phyloP scores from a whole-genome alignment of 2,329 filamentous ascomycete species.

The Diaporthe caulivora region DNA sequence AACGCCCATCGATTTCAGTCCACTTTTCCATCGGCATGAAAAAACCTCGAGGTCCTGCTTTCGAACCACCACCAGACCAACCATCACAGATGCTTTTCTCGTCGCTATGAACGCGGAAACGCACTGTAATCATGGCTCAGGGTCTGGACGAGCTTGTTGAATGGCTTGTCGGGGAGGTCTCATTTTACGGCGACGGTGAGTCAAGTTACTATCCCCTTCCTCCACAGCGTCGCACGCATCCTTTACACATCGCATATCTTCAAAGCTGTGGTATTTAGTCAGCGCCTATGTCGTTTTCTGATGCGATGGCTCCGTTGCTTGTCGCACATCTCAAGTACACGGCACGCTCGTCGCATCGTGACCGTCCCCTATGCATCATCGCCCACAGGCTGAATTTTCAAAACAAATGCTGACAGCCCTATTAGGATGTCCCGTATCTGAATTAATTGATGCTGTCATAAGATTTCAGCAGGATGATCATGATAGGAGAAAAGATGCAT shows the following conservation, averaged over 20 bases:
- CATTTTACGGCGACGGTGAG: slow-evolving; percentile 58
- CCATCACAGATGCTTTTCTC: slow-evolving; percentile 42
- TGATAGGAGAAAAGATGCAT: neutral
- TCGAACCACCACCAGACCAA: slow-evolving; percentile 41
- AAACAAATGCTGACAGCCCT: slow-evolving; percentile 21
- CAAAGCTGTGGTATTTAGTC: neutral
- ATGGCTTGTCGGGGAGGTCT: slow-evolving; percentile 57
- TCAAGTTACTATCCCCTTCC: slow-evolving; percentile 30
- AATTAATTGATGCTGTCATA: slow-evolving; percentile 42
- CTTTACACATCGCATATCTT: neutral
- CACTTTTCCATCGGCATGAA: slow-evolving; percentile 25
- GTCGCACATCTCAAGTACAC: neutral
- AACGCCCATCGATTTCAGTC: slow-evolving; percentile 25
- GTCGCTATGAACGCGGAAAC: slow-evolving; percentile 41
- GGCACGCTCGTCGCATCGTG: neutral
- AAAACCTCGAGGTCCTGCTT: slow-evolving; percentile 39
- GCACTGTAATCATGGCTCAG: slow-evolving; percentile 49
- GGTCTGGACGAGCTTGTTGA: slow-evolving; percentile 60
- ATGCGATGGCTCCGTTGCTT: neutral
- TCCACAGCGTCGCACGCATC: neutral
- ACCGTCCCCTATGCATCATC: neutral
- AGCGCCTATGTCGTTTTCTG: neutral
- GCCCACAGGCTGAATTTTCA: neutral
- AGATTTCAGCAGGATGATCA: slow-evolving; percentile 38
- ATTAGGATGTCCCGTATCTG: slow-evolving; percentile 40